Conservation (phyloP, 2,329 filamentous ascomycete species). For the Sporothrix inflata region DNA sequence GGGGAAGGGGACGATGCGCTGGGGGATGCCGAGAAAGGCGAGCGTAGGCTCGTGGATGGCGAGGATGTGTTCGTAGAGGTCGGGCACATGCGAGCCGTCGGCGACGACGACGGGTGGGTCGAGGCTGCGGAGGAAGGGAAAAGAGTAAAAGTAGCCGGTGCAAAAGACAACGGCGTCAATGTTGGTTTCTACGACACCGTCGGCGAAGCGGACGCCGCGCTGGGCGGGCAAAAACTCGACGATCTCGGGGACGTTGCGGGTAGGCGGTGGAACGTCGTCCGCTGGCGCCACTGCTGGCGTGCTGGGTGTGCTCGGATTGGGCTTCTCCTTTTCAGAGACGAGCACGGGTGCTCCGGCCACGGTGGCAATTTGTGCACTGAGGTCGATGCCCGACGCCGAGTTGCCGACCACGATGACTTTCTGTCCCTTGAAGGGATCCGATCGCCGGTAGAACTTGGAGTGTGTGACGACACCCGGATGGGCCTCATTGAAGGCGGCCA, state of each 20-base stretch:
- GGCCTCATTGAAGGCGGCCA: conserved; percentile 57
- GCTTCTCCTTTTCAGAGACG: conserved; percentile 24
- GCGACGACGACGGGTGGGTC: conserved; percentile 51
- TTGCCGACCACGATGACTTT: conserved; percentile 58
- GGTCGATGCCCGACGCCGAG: conserved; percentile 48
- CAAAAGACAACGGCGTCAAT: conserved; percentile 69
- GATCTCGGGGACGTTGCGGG: conserved; percentile 47
- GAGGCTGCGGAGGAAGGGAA: conserved; percentile 67
- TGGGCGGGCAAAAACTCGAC: conserved; percentile 49
- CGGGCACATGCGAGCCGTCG: conserved; percentile 58
- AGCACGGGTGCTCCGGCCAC: conserved; percentile 58
- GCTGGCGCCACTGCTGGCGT: conserved; percentile 35
- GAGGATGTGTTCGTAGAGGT: conserved; percentile 52
- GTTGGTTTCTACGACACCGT: conserved; percentile 57
- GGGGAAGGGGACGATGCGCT: conserved; percentile 73
- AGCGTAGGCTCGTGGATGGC: conserved; percentile 69
- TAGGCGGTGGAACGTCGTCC: not conserved
- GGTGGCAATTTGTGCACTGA: conserved; percentile 46
- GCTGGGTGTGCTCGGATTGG: conserved; percentile 31
- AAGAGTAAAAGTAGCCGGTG: conserved; percentile 72
- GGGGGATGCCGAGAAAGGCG: conserved; percentile 66
- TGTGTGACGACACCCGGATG: conserved; percentile 63
- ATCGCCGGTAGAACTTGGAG: conserved; percentile 70
- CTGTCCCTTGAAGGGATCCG: conserved; percentile 37
- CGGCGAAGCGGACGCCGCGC: conserved; percentile 59